Base-by-base conservation (phyloP, 2,329 filamentous ascomycete species). In the Lojkania enalia region DNA sequence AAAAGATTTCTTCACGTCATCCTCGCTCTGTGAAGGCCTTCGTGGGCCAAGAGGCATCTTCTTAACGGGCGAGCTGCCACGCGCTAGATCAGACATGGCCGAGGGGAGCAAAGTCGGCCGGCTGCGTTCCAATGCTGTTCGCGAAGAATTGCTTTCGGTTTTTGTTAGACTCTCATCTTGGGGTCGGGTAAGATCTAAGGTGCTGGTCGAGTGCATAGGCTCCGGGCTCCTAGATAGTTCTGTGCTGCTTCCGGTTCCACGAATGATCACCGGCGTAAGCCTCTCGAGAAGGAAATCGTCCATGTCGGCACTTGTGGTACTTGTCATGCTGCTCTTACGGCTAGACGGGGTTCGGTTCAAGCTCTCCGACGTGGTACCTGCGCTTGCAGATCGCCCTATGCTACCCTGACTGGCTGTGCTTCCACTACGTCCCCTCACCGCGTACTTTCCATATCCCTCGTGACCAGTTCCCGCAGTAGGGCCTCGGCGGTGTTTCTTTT, bases 391-490 rank as follows among this genome's bases (percentile, higher is more conserved):
- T 23, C 74, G 70, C 35, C 70, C 67, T 33, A 74, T 73, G 19
- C 72, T 77, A n/a, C 74, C 74, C 18, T 73, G 55, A 48, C 75
- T 80, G 5, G 77, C 71, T 15, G 76, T 72, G 58, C 81, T 85
- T 47, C 79, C 81, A 58, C 84, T 89, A 42, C 86, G 80, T 20
- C 85, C 80, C 46, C 84, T 80, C 4, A 77, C 73, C 2, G 84
- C 83, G 44, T 88, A 75, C 44, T 80, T 80, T 0, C 86, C 86
- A 59, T 92, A 91, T 1, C 87, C 87, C 72, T 97, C 92, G 60
- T 97, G 90, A 0, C 92, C 92, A 27, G 92, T 97, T n/a, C 92
- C 92, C 30, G 92, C 92, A 13, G 81, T 83, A 16, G 92, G 92
- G 0, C 92, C 91, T 68, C 90, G 92, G 20, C 87, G 59, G 18